Evolutionary conservation across 2,329 filamentous ascomycete species (phyloP).

Genomic region (Chaetomiaceae sp.): DNA sequence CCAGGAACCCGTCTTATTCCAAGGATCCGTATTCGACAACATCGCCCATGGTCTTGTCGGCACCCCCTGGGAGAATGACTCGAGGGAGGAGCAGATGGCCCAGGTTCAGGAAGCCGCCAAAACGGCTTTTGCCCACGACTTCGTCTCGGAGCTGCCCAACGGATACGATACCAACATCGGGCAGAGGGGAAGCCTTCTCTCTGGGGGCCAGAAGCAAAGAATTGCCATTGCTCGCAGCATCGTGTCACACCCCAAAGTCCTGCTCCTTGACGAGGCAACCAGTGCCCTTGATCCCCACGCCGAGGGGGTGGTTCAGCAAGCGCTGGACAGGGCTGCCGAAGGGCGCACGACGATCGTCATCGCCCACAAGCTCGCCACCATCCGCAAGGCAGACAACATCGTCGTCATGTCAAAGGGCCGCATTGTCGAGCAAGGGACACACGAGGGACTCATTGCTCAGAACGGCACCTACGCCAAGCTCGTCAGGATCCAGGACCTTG

Average conservation of each 20-base stretch:
- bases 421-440: conserved; percentile 32
- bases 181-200: conserved; percentile 60
- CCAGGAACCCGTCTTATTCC: conserved; percentile 37
- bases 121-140: conserved; percentile 46
- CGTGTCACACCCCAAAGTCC: conserved; percentile 58
- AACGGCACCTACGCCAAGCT: conserved; percentile 28
- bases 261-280: conserved; percentile 66
- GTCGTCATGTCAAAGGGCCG: conserved; percentile 34
- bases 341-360: conserved; percentile 63
- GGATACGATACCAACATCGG: conserved; percentile 61
- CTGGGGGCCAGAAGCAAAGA: conserved; percentile 64
- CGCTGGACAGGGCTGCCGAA: conserved; percentile 51
- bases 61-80: conserved; percentile 29
- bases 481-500: conserved; percentile 23
- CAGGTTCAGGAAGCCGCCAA: conserved; percentile 51
- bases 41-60: conserved; percentile 44
- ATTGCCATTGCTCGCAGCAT: conserved; percentile 64
- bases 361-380: conserved; percentile 57
- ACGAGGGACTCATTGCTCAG: conserved; percentile 26
- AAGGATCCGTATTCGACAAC: conserved; percentile 45
- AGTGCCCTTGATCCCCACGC: conserved; percentile 47
- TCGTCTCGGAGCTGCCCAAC: conserved; percentile 12
- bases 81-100: conserved; percentile 40
- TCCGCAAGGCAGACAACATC: conserved; percentile 40
- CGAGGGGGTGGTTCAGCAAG: conserved; percentile 50